Conservation (phyloP, 176 grass and related monocot species). For the Sorghum bicolor region Sorghum_bicolor_NCBIv3 NC_012872.2:9224501-9225000, state of each 20-base stretch:
- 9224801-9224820: background rate
- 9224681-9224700: slow-evolving; percentile 28
- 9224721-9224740: background rate
- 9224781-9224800: background rate
- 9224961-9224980: no score
- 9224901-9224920: no score
- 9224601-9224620: background rate
- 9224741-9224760: slow-evolving; percentile 17
- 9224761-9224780: background rate
- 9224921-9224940: no score
- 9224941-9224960: no score
- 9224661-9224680: background rate
- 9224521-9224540: slow-evolving; percentile 63
- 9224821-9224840: background rate
- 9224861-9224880: background rate
- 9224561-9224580: background rate
- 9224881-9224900: no score
- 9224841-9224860: background rate
- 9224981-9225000: no score
- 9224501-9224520: slow-evolving; percentile 50
- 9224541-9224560: slow-evolving; percentile 22
- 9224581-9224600: slow-evolving; percentile 6
- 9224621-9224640: background rate
- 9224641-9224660: slow-evolving; percentile 19
- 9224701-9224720: slow-evolving; percentile 23